A percentile compares a stretch with the other conserved stretches of the same genome.
Evolutionary conservation across 768 basidiomycete genomes (phyloP).

Genomic region (Leccinum boreale): DNA sequence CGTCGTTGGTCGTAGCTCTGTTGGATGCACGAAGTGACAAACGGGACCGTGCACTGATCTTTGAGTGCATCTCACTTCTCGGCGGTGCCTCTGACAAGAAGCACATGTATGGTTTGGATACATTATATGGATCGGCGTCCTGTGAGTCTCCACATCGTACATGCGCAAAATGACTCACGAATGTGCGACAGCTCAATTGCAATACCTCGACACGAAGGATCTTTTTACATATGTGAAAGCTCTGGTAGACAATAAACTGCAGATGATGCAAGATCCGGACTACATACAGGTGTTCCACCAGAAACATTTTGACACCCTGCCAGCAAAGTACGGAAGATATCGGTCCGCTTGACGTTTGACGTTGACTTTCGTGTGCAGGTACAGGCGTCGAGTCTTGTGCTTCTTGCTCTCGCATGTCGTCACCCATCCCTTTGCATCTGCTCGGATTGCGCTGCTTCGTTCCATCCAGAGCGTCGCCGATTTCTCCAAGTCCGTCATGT

Average conservation of each 20-base stretch:
- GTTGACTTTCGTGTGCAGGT: constrained; percentile 38
- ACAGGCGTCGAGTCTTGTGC: constrained; percentile 68
- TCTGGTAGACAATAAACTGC: constrained; percentile 48
- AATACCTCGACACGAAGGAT: constrained; percentile 69
- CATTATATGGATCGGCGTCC: constrained; percentile 61
- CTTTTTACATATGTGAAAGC: constrained; percentile 54
- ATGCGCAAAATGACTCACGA: constrained; percentile 7
- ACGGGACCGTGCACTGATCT: constrained; percentile 35
- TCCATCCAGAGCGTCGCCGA: constrained; percentile 41
- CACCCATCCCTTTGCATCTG: constrained; percentile 45
- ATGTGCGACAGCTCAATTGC: constrained; percentile 43
- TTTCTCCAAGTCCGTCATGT: constrained; percentile 44
- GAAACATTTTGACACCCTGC: constrained; percentile 46
- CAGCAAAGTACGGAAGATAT: constrained; percentile 40
- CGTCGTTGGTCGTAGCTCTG: constrained; percentile 62
- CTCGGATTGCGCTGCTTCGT: constrained; percentile 54
- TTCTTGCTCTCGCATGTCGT: constrained; percentile 79
- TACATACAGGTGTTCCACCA: constrained; percentile 62
- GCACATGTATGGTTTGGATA: constrained; percentile 69
- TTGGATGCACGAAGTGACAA: constrained; percentile 27
- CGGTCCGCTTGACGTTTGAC: constrained; percentile 32
- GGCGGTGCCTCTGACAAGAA: constrained; percentile 38
- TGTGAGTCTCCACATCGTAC: constrained; percentile 37
- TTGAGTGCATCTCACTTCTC: constrained; percentile 54
- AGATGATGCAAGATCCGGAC: constrained; percentile 55